These are phyloP conservation scores for Lizonia empirigonia DNA, from an alignment of 2,329 filamentous ascomycete genomes.

Conservation along the genomic window DNA sequence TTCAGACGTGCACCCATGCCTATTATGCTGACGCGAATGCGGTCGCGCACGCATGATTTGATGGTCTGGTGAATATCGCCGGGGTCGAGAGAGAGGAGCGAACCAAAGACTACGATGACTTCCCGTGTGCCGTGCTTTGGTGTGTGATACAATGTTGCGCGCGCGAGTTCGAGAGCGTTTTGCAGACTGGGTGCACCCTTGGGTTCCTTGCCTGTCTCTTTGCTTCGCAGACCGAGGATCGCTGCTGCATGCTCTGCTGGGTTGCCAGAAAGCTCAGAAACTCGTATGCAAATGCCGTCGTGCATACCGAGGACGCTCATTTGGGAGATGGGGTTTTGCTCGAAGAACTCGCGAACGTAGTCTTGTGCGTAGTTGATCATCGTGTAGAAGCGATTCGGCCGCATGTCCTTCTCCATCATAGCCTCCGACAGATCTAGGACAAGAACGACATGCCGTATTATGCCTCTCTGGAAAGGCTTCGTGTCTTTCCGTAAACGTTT, in stretches of 20 bases:
- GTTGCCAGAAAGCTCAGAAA: conserved; percentile 91
- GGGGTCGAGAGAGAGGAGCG: conserved; percentile 86
- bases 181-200: conserved; percentile 68
- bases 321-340: conserved; percentile 98
- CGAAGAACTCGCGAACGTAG: conserved; percentile 94
- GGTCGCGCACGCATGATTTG: conserved; percentile 74
- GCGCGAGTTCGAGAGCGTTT: conserved; percentile 94
- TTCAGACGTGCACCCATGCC: conserved; percentile 90
- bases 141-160: conserved; percentile 89
- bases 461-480: conserved; percentile 91
- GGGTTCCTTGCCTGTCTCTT: conserved; percentile 65
- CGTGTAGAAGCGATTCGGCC: conserved; percentile 84
- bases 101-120: conserved; percentile 89
- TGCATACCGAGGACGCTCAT: conserved; percentile 91
- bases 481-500: conserved; percentile 85
- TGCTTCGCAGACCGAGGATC: conserved; percentile 67
- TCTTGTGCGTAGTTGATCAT: conserved; percentile 81
- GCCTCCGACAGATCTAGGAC: conserved; percentile 91
- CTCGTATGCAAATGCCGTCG: conserved; percentile 82
- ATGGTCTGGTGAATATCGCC: conserved; percentile 96
- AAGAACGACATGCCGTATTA: conserved; percentile 93
- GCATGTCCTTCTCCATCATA: conserved; percentile 93
- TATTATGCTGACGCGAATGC: conserved; percentile 85
- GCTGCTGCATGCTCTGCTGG: conserved; percentile 84
- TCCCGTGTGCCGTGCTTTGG: conserved; percentile 93